phyloP scores from a whole-genome alignment of 2,329 filamentous ascomycete genomes.

The Trichoderma afroharzianum region DNA sequence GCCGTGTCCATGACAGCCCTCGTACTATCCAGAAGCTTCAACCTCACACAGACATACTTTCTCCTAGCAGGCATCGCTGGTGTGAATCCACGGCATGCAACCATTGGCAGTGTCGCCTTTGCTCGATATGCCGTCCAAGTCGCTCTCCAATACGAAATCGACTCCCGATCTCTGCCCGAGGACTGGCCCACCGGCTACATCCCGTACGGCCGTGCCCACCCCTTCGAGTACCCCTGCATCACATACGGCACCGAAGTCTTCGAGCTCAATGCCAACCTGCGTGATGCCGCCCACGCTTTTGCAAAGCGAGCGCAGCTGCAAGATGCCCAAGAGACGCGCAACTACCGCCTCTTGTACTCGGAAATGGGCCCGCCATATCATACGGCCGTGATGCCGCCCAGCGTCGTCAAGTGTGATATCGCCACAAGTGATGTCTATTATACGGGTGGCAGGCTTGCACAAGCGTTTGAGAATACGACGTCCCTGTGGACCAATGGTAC shows the following conservation, averaged over 20 bases:
- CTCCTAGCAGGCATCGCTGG: slow-evolving; percentile 69
- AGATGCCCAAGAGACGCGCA: slow-evolving; percentile 46
- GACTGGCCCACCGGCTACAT: slow-evolving; percentile 68
- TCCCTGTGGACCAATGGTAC: slow-evolving; percentile 63
- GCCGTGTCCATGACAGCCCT: slow-evolving; percentile 63
- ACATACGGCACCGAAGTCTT: slow-evolving; percentile 69
- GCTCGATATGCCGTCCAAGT: slow-evolving; percentile 69
- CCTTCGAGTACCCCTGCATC: slow-evolving; percentile 53
- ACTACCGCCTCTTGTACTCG: slow-evolving; percentile 54
- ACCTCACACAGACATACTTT: slow-evolving; percentile 67
- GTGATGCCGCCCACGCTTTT: slow-evolving; percentile 48
- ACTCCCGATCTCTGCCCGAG: slow-evolving; percentile 61
- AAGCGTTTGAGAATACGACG: slow-evolving; percentile 64
- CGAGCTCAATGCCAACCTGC: slow-evolving; percentile 59
- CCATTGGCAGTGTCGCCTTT: slow-evolving; percentile 64
- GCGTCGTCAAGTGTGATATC: slow-evolving; percentile 61
- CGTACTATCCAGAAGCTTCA: slow-evolving; percentile 57
- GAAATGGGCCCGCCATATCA: slow-evolving; percentile 38
- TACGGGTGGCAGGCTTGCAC: slow-evolving; percentile 56
- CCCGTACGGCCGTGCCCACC: slow-evolving; percentile 54
- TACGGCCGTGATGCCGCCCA: slow-evolving; percentile 46
- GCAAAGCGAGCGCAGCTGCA: slow-evolving; percentile 50
- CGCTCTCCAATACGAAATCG: slow-evolving; percentile 72
- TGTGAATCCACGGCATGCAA: slow-evolving; percentile 65
- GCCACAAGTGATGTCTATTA: slow-evolving; percentile 72